phyloP scores from a whole-genome alignment of 352 stramenopile species.

The Thalassiosira livingstoniorum region DNA sequence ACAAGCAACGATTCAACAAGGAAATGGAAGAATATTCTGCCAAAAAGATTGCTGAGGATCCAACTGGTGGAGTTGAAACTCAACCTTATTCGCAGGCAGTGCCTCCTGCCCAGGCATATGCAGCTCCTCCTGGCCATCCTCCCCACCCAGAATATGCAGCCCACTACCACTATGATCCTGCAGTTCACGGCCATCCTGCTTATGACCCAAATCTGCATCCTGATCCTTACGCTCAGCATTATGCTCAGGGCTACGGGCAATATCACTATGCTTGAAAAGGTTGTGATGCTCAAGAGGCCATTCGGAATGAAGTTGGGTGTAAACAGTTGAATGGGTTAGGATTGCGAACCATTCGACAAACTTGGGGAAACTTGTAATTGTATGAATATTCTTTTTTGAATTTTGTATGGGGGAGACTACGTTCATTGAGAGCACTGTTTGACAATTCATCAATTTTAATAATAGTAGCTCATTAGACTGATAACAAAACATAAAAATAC shows the following conservation, averaged over 20 bases:
- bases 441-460: neutral
- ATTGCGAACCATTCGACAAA: too few relatives aligned
- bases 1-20: slow-evolving; percentile 85
- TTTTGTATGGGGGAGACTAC: too few relatives aligned
- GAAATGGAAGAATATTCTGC: slow-evolving; percentile 84
- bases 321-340: too few relatives aligned
- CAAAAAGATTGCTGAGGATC: slow-evolving; percentile 28
- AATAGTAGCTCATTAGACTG: neutral
- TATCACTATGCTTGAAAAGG: slow-evolving; percentile 34
- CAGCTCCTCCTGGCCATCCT: neutral
- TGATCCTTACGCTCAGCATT: slow-evolving; percentile 34
- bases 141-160: neutral
- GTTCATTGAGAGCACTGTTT: neutral
- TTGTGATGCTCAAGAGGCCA: too few relatives aligned
- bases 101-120: slow-evolving; percentile 5
- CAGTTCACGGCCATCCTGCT: neutral
- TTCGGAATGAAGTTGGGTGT: too few relatives aligned
- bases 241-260: slow-evolving; percentile 29
- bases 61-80: slow-evolving; percentile 1
- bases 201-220: neutral
- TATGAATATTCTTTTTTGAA: too few relatives aligned
- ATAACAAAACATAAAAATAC: too few relatives aligned
- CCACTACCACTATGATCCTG: slow-evolving; percentile 20
- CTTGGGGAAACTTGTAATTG: too few relatives aligned
- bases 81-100: slow-evolving; percentile 3